Conservation (phyloP, 129 eudicot genomes). For the Flaveria sonorensis region DNA sequence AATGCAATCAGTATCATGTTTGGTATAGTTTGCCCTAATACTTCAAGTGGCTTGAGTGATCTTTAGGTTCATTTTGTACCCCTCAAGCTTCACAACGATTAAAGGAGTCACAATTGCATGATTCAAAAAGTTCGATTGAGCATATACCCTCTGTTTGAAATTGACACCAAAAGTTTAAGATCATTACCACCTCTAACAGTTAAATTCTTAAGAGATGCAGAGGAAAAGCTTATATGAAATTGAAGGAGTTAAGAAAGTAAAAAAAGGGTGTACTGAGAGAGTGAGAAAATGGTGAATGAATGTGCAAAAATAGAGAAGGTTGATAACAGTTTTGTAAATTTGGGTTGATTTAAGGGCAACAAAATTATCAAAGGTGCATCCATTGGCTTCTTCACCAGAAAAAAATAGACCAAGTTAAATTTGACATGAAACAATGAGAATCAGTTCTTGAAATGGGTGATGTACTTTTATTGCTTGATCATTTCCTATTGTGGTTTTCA, state of each 20-base stretch:
- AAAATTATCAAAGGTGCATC: too few relatives aligned
- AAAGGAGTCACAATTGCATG: constrained; percentile 11
- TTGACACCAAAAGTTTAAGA: constrained; percentile 45
- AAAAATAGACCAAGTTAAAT: too few relatives aligned
- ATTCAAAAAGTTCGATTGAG: constrained; percentile 43
- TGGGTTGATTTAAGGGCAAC: too few relatives aligned
- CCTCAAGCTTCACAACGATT: constrained; percentile 43
- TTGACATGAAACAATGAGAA: too few relatives aligned
- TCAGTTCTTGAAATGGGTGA: too few relatives aligned
- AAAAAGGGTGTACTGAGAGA: constrained; percentile 33
- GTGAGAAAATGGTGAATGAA: too few relatives aligned
- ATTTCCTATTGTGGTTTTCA: too few relatives aligned
- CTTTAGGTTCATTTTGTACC: constrained; percentile 38
- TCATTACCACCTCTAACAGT: constrained; percentile 90
- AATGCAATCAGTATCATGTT: too few relatives aligned
- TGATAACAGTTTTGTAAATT: constrained; percentile 19
- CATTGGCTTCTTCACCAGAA: too few relatives aligned
- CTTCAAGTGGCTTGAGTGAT: constrained; percentile 66
- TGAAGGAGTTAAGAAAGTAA: constrained; percentile 48
- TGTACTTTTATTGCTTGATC: too few relatives aligned
- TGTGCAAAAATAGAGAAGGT: constrained; percentile 20
- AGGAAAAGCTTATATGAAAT: constrained; percentile 62
- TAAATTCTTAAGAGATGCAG: constrained; percentile 83
- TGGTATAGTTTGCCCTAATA: too few relatives aligned
- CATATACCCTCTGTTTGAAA: constrained; percentile 60